Evolutionary conservation across 2,329 filamentous ascomycete genomes (phyloP), one percentile per base, ranked within the genome.

Genomic region (Paraphaeosphaeria sporulosa): DNA sequence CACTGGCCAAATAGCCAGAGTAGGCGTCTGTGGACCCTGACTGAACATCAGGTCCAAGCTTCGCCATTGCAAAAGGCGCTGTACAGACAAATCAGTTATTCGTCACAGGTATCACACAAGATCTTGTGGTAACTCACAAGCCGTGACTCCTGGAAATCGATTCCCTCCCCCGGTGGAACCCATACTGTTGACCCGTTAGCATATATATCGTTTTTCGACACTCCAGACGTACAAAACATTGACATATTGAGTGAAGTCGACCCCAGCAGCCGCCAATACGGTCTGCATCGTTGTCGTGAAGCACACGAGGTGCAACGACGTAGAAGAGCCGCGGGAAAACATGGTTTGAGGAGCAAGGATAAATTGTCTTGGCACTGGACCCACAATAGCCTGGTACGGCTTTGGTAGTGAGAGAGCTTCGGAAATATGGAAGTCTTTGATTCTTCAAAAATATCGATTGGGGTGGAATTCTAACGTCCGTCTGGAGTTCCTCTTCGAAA

Each of bases 51-150:
- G 72, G 71, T n/a, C 76, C 76, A 12, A 78, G 63, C 58, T 78
- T 78, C 17, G 72, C 68, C 63, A 76, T 72, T 1, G 73, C 74
- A 58, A 78, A 78, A 12, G 76, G 76, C n/a, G 68, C 73, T 72
- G 38, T 15, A 36, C 8, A 54, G 6, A 44, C 10, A 36, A 21
- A 49, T 49, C 42, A 27, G 47, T 55, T 13, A 56, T 21, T 10
- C 5, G 17, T 23, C 27, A 49, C 21, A 46, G 27, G 54, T 1
- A 25, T 3, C 15, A 34, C n/a, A 13, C 4, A 49, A 32, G 30
- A 9, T 32, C 30, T 12, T 30, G 40, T 40, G 17, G 19, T 21
- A 8, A 53, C 63, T 51, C 62, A 71, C 71, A 66, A 23, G 74
- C 73, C 9, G 76, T 71, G 17, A 76, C 76, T 2, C 75, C 75